Percentiles rank a stretch among this genome's conserved stretches.
phyloP scores from a whole-genome alignment of 2,329 filamentous ascomycete genomes.

The Claviceps humidiphila region DNA sequence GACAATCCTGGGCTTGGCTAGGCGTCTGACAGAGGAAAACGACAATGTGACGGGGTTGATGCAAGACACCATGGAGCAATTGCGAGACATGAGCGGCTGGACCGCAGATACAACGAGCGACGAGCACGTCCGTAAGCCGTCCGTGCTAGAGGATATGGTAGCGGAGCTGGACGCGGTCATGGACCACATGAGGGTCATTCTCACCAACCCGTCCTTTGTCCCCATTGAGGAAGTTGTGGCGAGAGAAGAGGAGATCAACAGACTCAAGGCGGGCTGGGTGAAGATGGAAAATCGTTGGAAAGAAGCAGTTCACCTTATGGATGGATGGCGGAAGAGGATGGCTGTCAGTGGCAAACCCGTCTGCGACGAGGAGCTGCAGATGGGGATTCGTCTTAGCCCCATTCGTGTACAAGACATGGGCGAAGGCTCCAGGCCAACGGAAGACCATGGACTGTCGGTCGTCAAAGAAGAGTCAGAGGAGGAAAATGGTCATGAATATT shows the following conservation, averaged over 20 bases:
- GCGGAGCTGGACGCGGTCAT: conserved; percentile 64
- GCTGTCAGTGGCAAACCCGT: conserved; percentile 55
- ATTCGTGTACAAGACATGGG: conserved; percentile 40
- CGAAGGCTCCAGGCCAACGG: conserved; percentile 23
- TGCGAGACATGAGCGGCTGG: conserved; percentile 57
- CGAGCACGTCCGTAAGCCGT: conserved; percentile 20
- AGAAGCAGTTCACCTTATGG: conserved; percentile 81
- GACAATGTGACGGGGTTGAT: conserved; percentile 65
- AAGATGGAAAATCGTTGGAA: conserved; percentile 87
- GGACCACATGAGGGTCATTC: conserved; percentile 65
- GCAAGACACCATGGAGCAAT: conserved; percentile 53
- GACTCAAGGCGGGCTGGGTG: conserved; percentile 75
- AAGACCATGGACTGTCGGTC: conserved; percentile 28
- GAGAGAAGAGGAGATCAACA: conserved; percentile 81
- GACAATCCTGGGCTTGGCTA: conserved; percentile 75
- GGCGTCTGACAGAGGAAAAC: conserved; percentile 81
- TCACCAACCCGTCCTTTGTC: conserved; percentile 94
- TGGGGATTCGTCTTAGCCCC: conserved; percentile 52
- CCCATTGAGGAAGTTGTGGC: conserved; percentile 86
- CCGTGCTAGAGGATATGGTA: conserved; percentile 51
- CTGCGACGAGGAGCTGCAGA: conserved; percentile 53
- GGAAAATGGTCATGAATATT: conserved; percentile 7
- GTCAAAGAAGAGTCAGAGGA: conserved; percentile 35
- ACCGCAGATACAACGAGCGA: conserved; percentile 22
- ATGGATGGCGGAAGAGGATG: conserved; percentile 81